A percentile compares a stretch with the other conserved stretches of the same genome.
These are phyloP conservation scores for Ophiocordyceps camponoti-rufipedis DNA, from an alignment of 2,329 filamentous ascomycete species.

Conservation along the genomic window DNA sequence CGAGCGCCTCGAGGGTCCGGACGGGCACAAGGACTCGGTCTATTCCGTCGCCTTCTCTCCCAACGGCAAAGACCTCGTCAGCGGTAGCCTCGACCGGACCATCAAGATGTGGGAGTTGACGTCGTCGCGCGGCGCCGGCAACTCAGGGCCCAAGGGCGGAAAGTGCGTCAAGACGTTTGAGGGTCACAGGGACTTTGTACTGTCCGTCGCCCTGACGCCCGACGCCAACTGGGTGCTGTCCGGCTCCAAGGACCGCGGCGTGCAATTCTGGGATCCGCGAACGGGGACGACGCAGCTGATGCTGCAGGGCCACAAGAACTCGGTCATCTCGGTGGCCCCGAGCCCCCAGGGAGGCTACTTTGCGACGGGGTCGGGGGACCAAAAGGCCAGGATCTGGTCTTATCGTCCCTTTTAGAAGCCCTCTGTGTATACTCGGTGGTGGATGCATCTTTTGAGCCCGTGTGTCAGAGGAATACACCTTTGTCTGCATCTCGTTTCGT, in stretches of 20 bases:
- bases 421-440: not conserved
- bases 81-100: slow-evolving; percentile 88
- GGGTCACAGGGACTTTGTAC: slow-evolving; percentile 93
- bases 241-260: slow-evolving; percentile 89
- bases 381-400: slow-evolving; percentile 95
- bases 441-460: not conserved
- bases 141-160: slow-evolving; percentile 58
- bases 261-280: slow-evolving; percentile 96
- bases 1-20: slow-evolving; percentile 79
- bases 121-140: slow-evolving; percentile 48
- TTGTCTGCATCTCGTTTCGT: too few relatives aligned
- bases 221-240: slow-evolving; percentile 93
- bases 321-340: slow-evolving; percentile 90
- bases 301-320: slow-evolving; percentile 98
- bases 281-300: slow-evolving; percentile 92
- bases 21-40: slow-evolving; percentile 92
- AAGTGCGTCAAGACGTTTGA: slow-evolving; percentile 96
- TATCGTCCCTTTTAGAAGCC: slow-evolving; percentile 35
- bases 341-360: slow-evolving; percentile 79
- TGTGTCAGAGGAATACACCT: too few relatives aligned
- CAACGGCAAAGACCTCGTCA: slow-evolving; percentile 81
- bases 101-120: slow-evolving; percentile 98
- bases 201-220: slow-evolving; percentile 86
- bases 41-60: slow-evolving; percentile 95
- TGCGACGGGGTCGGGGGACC: slow-evolving; percentile 91